These are phyloP conservation scores for Pogostemon cablin DNA, from an alignment of 257 asterid species.

Conservation along the genomic window DNA sequence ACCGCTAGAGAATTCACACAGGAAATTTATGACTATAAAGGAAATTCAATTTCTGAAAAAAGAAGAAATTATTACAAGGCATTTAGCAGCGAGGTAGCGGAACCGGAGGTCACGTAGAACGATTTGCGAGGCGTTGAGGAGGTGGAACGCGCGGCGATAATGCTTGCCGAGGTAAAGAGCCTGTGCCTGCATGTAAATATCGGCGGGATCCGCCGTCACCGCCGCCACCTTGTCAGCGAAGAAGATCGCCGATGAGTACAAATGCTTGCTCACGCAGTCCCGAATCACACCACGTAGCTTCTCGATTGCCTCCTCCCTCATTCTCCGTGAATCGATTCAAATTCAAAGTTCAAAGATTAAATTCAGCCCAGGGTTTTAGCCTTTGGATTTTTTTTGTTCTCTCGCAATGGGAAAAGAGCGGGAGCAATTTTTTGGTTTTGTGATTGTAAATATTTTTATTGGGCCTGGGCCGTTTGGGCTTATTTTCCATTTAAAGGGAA, in stretches of 20 bases:
- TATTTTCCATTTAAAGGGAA: neutral
- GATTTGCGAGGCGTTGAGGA: constrained; percentile 91
- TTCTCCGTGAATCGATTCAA: constrained; percentile 26
- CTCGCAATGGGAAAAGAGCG: constrained; percentile 47
- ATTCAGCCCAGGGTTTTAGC: constrained; percentile 36
- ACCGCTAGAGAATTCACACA: constrained; percentile 3
- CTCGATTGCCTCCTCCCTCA: constrained; percentile 94
- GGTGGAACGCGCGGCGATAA: constrained; percentile 95
- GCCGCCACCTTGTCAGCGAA: constrained; percentile 99
- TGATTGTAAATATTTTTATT: neutral
- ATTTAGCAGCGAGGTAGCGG: constrained; percentile 97
- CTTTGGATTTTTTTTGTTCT: constrained; percentile 14
- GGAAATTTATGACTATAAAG: constrained; percentile 3
- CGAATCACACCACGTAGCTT: constrained; percentile 89
- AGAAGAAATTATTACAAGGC: constrained; percentile 59
- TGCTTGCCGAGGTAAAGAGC: constrained; percentile 95
- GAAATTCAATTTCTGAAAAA: constrained; percentile 10
- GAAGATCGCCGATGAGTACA: constrained; percentile 95
- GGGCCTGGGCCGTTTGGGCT: constrained; percentile 12
- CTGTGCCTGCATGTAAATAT: constrained; percentile 98
- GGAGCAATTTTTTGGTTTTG: constrained; percentile 39
- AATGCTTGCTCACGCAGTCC: constrained; percentile 95
- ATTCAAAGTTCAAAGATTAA: constrained; percentile 20
- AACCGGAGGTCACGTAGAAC: constrained; percentile 98
- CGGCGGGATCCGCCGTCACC: constrained; percentile 92